Evolutionary conservation across 192 early-diverging fungal genomes (phyloP).

Genomic region (Spinellus fusiger): DNA sequence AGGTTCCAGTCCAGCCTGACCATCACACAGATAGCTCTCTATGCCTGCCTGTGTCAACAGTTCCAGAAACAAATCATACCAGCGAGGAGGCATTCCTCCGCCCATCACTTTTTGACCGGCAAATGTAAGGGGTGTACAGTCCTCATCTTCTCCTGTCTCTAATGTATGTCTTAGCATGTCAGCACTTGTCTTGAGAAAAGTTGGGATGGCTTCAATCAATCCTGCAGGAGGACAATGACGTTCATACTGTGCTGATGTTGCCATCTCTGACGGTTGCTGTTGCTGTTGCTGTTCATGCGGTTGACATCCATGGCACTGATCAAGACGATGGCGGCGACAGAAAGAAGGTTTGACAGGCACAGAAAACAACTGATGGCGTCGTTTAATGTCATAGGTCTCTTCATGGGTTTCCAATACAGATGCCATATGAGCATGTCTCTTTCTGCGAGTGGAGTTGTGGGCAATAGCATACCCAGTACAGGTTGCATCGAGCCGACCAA

Average conservation of each 20-base stretch:
- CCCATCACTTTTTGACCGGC: conserved; percentile 35
- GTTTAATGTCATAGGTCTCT: conserved; percentile 6
- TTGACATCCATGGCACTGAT: conserved; percentile 32
- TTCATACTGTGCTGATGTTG: not conserved
- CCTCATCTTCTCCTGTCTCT: conserved; percentile 14
- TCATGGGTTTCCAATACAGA: not conserved
- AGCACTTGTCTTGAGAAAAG: conserved; percentile 42
- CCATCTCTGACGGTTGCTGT: not conserved
- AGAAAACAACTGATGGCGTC: conserved; percentile 30
- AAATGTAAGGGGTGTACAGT: conserved; percentile 24
- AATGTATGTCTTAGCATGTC: conserved; percentile 33
- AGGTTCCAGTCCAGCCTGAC: conserved; percentile 34
- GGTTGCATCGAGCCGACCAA: conserved; percentile 51
- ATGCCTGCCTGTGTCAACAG: conserved; percentile 50
- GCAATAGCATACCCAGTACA: conserved; percentile 14
- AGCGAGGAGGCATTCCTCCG: conserved; percentile 38
- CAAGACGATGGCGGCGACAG: conserved; percentile 43
- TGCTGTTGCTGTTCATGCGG: not conserved
- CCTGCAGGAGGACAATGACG: conserved; percentile 27
- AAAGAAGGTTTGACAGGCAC: conserved; percentile 17
- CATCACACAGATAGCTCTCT: conserved; percentile 48
- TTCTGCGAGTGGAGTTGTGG: conserved; percentile 20
- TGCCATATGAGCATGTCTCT: conserved; percentile 13
- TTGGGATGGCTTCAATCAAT: conserved; percentile 43
- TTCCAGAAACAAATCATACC: conserved; percentile 51